Evolutionary conservation across 1,284 basidiomycete species (phyloP), one percentile per base, ranked within the genome.

Genomic region (Athelia sp.): DNA sequence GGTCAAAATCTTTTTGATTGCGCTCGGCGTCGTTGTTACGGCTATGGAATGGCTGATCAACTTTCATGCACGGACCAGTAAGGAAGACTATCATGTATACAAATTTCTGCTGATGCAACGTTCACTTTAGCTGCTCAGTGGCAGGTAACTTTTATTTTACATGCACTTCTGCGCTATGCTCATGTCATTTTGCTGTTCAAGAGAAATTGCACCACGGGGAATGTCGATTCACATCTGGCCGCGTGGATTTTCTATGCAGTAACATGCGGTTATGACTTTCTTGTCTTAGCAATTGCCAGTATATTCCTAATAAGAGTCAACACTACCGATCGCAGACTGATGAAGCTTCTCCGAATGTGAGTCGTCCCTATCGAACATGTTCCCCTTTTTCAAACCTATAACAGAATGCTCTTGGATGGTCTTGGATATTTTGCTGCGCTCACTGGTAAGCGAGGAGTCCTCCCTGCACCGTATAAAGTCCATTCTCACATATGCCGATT

Each of bases 201-300:
- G 23, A n/a, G 36, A 22, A 73, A 71, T 42, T 73, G 71, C 46
- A 64, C 63, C 3, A 62, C 68, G 3, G 70, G 63, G 6, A 67
- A 67, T 52, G 21, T 32, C 13, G 54, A 57, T 4, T 42, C 56
- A 0, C 48, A 52, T 26, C 50, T 52, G 0, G 61, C 62, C 1
- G 65, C 61, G n/a, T 76, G 73, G 74, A 14, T 65, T 11, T 75
- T 66, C 56, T 75, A 76, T 50, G 51, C 75, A 3, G 40, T 65
- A 11, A 58, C 65, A 9, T 75, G 75, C 59, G 13, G 62, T 11
- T 76, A 66, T 58, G 73, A 75, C 46, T 48, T 63, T 1, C 54
- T 66, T 26, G 62, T 67, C 2, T 48, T 75, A 18, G 47, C 57
- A 4, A 53, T 76, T 21, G 69, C 74, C 15, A 65, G 66, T 44